These are phyloP conservation scores for Annulohypoxylon truncatum DNA, from an alignment of 2,329 filamentous ascomycete genomes.

Conservation along the genomic window DNA sequence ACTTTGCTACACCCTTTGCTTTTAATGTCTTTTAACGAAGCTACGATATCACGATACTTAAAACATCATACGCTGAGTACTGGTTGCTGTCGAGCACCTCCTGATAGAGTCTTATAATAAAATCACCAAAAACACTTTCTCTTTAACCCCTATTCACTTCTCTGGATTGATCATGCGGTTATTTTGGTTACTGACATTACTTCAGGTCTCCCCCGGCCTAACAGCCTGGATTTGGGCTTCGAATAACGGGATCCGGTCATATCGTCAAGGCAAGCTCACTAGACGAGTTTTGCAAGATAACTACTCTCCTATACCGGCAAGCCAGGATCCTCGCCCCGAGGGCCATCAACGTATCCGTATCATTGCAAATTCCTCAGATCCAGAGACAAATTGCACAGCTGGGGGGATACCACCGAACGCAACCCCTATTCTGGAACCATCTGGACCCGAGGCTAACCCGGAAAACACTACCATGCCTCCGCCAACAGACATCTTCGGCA, in stretches of 20 bases:
- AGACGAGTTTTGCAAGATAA: constrained; percentile 33
- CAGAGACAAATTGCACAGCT: constrained; percentile 50
- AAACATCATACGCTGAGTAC: constrained; percentile 3
- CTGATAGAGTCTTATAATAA: constrained; percentile 22
- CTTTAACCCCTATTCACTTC: constrained; percentile 10
- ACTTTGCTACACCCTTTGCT: background rate
- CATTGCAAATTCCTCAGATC: constrained; percentile 47
- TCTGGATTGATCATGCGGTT: constrained; percentile 40
- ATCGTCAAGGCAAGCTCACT: constrained; percentile 6
- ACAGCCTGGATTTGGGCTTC: constrained; percentile 35
- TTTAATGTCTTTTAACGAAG: constrained; percentile 1
- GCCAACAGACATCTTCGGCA: constrained; percentile 64
- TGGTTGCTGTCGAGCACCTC: constrained; percentile 22
- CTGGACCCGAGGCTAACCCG: constrained; percentile 28
- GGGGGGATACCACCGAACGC: constrained; percentile 48
- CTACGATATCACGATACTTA: constrained; percentile 14
- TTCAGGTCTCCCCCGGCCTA: constrained; percentile 43
- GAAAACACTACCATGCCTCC: constrained; percentile 45
- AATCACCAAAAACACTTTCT: constrained; percentile 4
- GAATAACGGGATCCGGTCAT: constrained; percentile 11
- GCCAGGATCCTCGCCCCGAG: constrained; percentile 39
- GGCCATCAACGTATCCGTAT: constrained; percentile 47
- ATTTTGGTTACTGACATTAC: constrained; percentile 45
- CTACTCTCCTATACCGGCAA: constrained; percentile 26
- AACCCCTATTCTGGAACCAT: constrained; percentile 50